Evolutionary conservation across 306 rosid genomes (phyloP).

Genomic region (Quercus parvula): DNA sequence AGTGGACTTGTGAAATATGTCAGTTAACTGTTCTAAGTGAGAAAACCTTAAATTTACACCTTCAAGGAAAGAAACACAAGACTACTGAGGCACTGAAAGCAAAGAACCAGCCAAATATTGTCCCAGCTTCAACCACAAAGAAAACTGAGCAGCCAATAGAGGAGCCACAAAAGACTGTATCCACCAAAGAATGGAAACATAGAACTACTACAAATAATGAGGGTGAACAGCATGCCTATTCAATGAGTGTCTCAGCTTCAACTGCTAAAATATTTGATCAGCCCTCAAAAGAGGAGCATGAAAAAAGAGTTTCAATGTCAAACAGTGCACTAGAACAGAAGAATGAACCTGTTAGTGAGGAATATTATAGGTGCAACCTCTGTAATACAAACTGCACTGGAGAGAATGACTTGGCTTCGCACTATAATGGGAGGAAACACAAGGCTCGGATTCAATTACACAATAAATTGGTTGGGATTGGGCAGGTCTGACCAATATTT

Average conservation of each 20-base stretch:
- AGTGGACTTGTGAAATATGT: slow-evolving; percentile 50
- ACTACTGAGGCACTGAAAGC: slow-evolving; percentile 30
- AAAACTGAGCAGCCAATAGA: slow-evolving; percentile 5
- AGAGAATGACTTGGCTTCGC: no score
- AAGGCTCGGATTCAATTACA: no score
- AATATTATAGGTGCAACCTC: no score
- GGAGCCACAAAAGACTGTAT: slow-evolving; percentile 10
- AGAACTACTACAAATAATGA: not conserved
- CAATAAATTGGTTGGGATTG: no score
- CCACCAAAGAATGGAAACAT: slow-evolving; percentile 4
- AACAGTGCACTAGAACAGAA: no score
- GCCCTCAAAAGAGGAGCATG: not conserved
- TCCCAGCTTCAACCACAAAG: not conserved
- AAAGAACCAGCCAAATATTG: slow-evolving; percentile 13
- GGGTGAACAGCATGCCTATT: not conserved
- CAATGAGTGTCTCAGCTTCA: not conserved
- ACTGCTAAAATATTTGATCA: not conserved
- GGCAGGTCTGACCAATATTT: no score
- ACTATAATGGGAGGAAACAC: no score
- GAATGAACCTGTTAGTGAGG: no score
- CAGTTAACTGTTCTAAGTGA: slow-evolving; percentile 9
- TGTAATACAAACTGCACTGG: no score
- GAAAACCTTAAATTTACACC: slow-evolving; percentile 9
- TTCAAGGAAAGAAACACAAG: slow-evolving; percentile 35
- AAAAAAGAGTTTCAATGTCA: not conserved